phyloP scores from a whole-genome alignment of 331 rosid species.

The Malus hybrid region DNA sequence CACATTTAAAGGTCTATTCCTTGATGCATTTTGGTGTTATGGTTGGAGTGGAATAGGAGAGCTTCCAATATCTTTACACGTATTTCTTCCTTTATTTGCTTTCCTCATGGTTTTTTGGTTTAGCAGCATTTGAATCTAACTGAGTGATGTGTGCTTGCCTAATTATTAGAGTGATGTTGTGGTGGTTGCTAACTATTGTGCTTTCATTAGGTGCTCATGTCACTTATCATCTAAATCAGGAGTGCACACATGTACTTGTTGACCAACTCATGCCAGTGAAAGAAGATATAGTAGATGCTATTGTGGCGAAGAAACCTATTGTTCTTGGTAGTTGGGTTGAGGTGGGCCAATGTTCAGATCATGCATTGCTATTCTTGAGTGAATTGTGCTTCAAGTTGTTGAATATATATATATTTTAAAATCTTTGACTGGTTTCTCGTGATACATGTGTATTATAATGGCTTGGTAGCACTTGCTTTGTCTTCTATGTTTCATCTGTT shows the following conservation, averaged over 20 bases:
- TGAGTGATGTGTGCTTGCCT: background rate
- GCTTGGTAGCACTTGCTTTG: background rate
- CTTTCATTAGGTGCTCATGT: constrained; percentile 57
- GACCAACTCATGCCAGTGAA: constrained; percentile 59
- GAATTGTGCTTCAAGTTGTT: background rate
- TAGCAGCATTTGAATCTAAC: background rate
- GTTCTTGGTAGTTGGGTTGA: constrained; percentile 70
- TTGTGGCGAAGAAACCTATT: constrained; percentile 53
- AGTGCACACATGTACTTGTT: constrained; percentile 83
- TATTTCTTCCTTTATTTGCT: background rate
- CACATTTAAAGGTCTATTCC: background rate
- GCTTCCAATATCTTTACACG: background rate
- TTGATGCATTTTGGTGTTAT: background rate
- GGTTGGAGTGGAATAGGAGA: background rate
- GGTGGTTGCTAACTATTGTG: background rate
- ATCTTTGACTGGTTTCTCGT: background rate
- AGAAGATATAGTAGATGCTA: constrained; percentile 57
- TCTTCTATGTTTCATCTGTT: background rate
- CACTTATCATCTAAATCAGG: constrained; percentile 35
- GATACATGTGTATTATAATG: background rate
- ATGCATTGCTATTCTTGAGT: constrained; percentile 12
- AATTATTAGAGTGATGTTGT: background rate
- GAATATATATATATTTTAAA: background rate
- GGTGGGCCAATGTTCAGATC: constrained; percentile 41
- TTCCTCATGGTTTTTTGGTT: background rate